These are phyloP conservation scores for Priceomyces medius DNA, from an alignment of 805 yeast genomes.

Conservation along the genomic window DNA sequence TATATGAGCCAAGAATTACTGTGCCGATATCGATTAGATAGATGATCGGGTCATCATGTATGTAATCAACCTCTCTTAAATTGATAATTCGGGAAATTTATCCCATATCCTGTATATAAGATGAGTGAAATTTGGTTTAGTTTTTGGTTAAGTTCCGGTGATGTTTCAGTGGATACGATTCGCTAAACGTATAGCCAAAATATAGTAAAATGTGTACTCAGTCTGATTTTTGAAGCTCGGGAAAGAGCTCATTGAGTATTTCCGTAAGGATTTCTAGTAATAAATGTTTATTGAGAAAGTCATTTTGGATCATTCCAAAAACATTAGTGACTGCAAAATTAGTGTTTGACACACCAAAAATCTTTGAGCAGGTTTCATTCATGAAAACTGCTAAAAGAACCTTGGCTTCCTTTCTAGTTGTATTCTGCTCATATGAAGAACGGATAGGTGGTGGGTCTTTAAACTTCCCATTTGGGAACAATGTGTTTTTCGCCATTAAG, in stretches of 20 bases:
- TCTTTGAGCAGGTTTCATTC: conserved; percentile 63
- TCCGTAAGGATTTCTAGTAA: conserved; percentile 59
- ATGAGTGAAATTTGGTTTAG: too few relatives aligned
- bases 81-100: too few relatives aligned
- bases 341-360: conserved; percentile 70
- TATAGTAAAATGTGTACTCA: too few relatives aligned
- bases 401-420: conserved; percentile 58
- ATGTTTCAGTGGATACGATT: too few relatives aligned
- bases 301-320: conserved; percentile 73
- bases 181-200: too few relatives aligned
- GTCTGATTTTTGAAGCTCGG: conserved; percentile 15
- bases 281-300: conserved; percentile 63
- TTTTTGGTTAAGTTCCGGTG: too few relatives aligned
- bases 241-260: conserved; percentile 47
- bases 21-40: too few relatives aligned
- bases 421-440: conserved; percentile 48
- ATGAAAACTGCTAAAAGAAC: conserved; percentile 56
- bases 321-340: conserved; percentile 58
- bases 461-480: conserved; percentile 50
- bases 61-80: too few relatives aligned
- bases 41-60: too few relatives aligned
- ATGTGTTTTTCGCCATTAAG: conserved; percentile 17
- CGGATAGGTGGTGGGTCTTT: conserved; percentile 47
- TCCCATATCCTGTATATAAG: too few relatives aligned
- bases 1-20: too few relatives aligned